Conservation (phyloP, 805 yeast species). For the Hyphopichia homilentoma region DNA sequence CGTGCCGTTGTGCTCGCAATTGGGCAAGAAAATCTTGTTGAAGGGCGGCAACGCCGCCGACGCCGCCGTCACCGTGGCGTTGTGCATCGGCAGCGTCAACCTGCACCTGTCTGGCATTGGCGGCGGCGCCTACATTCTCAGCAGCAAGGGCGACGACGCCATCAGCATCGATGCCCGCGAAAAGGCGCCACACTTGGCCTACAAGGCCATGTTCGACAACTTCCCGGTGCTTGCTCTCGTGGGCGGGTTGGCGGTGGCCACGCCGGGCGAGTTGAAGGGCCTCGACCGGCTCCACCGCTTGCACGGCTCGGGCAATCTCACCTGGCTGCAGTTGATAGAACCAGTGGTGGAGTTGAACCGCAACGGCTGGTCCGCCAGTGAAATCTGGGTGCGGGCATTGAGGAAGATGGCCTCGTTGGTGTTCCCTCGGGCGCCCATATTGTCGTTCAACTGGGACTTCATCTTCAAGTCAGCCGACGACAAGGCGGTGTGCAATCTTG, state of each 20-base stretch:
- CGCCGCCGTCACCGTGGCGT: conserved; percentile 83
- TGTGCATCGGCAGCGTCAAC: conserved; percentile 83
- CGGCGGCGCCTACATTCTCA: conserved; percentile 78
- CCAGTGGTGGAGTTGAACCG: conserved; percentile 71
- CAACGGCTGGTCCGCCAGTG: conserved; percentile 52
- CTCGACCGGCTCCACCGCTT: conserved; percentile 53
- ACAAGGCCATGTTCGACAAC: conserved; percentile 59
- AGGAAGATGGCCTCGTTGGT: conserved; percentile 21
- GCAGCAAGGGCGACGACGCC: conserved; percentile 39
- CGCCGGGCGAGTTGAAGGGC: conserved; percentile 91
- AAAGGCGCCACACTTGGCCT: conserved; percentile 67
- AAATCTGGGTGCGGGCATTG: conserved; percentile 32
- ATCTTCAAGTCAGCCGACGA: conserved; percentile 33
- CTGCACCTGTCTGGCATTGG: conserved; percentile 88
- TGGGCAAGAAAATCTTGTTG: conserved; percentile 56
- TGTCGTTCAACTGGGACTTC: conserved; percentile 53
- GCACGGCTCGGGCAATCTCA: conserved; percentile 68
- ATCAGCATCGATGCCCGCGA: conserved; percentile 83
- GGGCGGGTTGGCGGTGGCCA: conserved; percentile 86
- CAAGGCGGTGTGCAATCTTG: conserved; percentile 15
- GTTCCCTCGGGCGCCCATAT: conserved; percentile 21
- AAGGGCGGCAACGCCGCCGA: conserved; percentile 85
- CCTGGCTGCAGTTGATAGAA: conserved; percentile 68
- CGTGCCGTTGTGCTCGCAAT: conserved; percentile 55
- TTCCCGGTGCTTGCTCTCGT: conserved; percentile 50